Conservation (phyloP, 306 rosid species). For the Vicia faba region DNA sequence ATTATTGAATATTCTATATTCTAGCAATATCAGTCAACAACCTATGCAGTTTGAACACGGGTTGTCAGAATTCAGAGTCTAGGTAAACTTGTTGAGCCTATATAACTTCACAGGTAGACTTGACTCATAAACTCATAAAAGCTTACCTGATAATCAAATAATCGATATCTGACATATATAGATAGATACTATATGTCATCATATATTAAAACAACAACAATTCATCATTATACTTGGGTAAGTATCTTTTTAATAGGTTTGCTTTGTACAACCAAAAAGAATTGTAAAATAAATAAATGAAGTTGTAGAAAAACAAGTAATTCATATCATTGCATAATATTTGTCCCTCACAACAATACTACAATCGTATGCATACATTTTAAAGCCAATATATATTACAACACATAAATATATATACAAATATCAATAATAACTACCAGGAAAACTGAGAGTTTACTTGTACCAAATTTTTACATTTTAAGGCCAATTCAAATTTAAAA, state of each 20-base stretch:
- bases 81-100: not conserved
- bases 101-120: too few relatives aligned
- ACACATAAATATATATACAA: not conserved
- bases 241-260: not conserved
- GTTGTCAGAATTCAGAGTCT: not conserved
- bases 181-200: not conserved
- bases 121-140: not conserved
- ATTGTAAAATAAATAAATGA: not conserved
- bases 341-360: not conserved
- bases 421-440: not conserved
- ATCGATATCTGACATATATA: not conserved
- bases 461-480: not conserved
- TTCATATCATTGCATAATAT: not conserved
- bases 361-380: too few relatives aligned
- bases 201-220: not conserved
- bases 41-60: too few relatives aligned
- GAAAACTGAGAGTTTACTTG: too few relatives aligned
- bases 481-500: not conserved
- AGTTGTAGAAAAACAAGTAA: not conserved
- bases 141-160: not conserved
- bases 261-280: not conserved
- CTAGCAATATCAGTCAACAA: too few relatives aligned
- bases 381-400: too few relatives aligned
- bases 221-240: not conserved
- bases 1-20: too few relatives aligned